Evolutionary conservation across 106 monocot species (phyloP), one percentile per base, ranked within the genome.

Genomic region (Chionographis japonica): DNA sequence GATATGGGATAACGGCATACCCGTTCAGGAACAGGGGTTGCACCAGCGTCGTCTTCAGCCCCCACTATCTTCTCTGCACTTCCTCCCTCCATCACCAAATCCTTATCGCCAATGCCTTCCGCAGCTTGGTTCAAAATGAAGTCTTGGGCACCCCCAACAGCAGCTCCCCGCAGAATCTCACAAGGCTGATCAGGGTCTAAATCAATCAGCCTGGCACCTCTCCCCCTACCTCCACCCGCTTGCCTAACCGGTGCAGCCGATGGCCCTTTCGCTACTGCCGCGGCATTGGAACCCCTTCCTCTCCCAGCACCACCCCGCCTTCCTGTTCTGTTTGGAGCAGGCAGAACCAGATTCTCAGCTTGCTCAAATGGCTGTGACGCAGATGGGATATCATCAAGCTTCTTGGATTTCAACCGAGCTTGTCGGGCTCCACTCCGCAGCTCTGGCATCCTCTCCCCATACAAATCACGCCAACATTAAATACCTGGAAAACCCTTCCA

Each of bases 381-480:
- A 15, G 69, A 16, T 18, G 76, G 80, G 62, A 83, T 83, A 71
- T 90, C 94, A 65, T 84, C 87, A 61, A 81, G 76, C 65, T 76
- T 94, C 68, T 84, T 90, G 40, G 90, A 82, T 72, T 72, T 87
- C 83, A 91, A 74, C 60, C 89, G 82, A 85, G 84, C 88, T 82
- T 95, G 92, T 39, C 97, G 86, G 60, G 91, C 83, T 78, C 92
- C 97, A 71, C 97, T 98, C 83, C 90, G 70, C 87, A 98, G 71
- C 79, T 98, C 92, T 79, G 90, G 97, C 97, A 98, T 98, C 81
- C 83, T 93, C 80, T 85, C 78, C 85, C 97, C 97, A 89, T 90
- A 77, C 90, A 88, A 84, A 12, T 83, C 69, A 84, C 72, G n/a
- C 70, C 60, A 66, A 52, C 74, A 65, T 74, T 77, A 73, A 66